These are phyloP conservation scores for Corchorus olitorius DNA, from an alignment of 345 rosid species.

Conservation along the genomic window DNA sequence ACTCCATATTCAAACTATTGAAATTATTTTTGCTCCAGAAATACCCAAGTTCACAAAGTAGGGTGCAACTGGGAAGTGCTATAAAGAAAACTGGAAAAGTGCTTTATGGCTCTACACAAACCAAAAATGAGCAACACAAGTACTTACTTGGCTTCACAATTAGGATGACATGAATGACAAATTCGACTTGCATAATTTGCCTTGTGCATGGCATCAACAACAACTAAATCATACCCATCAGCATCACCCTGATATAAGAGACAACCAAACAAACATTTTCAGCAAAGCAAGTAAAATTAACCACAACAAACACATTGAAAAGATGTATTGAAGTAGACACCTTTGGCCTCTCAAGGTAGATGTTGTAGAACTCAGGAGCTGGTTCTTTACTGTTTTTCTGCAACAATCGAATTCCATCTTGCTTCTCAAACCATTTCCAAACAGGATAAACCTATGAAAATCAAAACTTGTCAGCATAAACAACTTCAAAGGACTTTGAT, in stretches of 20 bases:
- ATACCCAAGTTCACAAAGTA: not conserved
- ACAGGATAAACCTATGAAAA: slow-evolving; percentile 90
- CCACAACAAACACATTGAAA: slow-evolving; percentile 21
- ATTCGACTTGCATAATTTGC: slow-evolving; percentile 99
- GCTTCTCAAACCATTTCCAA: slow-evolving; percentile 99
- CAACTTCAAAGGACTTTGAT: not conserved
- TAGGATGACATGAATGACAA: slow-evolving; percentile 99
- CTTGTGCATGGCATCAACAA: slow-evolving; percentile 99
- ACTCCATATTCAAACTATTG: not conserved
- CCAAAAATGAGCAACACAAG: slow-evolving; percentile 9
- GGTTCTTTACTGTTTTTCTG: slow-evolving; percentile 95
- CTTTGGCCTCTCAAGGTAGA: slow-evolving; percentile 99
- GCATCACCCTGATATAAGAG: slow-evolving; percentile 84
- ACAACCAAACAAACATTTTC: slow-evolving; percentile 29
- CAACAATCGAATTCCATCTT: slow-evolving; percentile 95
- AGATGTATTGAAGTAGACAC: slow-evolving; percentile 38
- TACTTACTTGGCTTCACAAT: slow-evolving; percentile 97
- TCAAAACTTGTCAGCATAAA: slow-evolving; percentile 19
- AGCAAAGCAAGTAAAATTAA: slow-evolving; percentile 19
- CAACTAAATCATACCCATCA: slow-evolving; percentile 99
- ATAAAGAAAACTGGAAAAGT: not conserved
- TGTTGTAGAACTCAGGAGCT: slow-evolving; percentile 99
- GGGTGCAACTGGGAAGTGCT: not conserved
- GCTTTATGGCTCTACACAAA: slow-evolving; percentile 2
- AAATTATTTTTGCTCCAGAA: not conserved